Evolutionary conservation across 2,329 filamentous ascomycete species (phyloP).

Genomic region (Bipolaris gigantea): DNA sequence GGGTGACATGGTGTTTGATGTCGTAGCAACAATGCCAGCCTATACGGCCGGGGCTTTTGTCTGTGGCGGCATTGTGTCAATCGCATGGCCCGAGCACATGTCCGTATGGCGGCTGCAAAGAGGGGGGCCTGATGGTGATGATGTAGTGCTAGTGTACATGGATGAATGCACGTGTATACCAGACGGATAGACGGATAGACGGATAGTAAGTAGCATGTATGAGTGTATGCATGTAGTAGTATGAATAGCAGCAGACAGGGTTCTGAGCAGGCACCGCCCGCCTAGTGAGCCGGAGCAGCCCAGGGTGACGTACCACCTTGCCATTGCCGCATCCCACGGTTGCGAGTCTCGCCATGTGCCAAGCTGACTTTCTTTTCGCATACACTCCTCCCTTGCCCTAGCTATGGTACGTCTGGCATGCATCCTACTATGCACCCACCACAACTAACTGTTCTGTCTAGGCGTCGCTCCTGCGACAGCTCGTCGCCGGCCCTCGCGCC

Average conservation of each 20-base stretch:
- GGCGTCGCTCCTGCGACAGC: slow-evolving; percentile 72
- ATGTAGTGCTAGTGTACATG: too few species aligned
- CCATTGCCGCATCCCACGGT: slow-evolving; percentile 3
- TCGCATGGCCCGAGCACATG: too few species aligned
- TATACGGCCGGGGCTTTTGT: too few species aligned
- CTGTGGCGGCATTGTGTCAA: too few species aligned
- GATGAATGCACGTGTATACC: background rate
- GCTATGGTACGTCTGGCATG: slow-evolving; percentile 5
- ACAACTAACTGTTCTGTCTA: slow-evolving; percentile 13
- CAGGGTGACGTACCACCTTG: slow-evolving; percentile 14
- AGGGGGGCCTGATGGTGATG: too few species aligned
- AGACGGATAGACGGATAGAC: too few species aligned
- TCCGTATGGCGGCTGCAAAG: too few species aligned
- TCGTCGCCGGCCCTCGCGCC: slow-evolving; percentile 83
- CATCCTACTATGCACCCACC: too few species aligned
- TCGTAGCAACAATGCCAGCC: too few species aligned
- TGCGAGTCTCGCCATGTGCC: slow-evolving; percentile 7
- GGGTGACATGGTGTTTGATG: slow-evolving; percentile 34
- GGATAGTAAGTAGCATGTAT: too few species aligned
- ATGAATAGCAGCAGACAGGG: background rate
- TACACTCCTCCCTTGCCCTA: background rate
- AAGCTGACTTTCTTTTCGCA: background rate
- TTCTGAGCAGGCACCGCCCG: slow-evolving; percentile 6
- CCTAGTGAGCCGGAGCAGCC: background rate
- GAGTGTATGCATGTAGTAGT: too few species aligned